A percentile compares a stretch with the other conserved stretches of the same genome.
Evolutionary conservation across 768 basidiomycete genomes (phyloP).

Genomic region (Psilocybe azurescens): DNA sequence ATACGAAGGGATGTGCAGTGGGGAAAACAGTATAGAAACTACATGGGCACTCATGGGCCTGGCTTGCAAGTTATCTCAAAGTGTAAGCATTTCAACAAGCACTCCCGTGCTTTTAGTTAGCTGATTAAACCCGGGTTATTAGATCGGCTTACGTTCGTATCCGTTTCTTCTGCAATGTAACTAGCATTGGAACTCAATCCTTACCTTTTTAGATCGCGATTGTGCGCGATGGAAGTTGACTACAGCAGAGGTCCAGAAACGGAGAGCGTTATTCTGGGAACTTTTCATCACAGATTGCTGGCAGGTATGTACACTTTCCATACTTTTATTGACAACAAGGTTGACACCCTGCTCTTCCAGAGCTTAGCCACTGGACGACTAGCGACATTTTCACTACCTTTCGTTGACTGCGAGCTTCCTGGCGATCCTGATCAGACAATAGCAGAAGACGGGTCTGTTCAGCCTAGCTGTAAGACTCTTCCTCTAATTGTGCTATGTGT

Average conservation of each 20-base stretch:
- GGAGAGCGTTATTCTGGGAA: slow-evolving; percentile 76
- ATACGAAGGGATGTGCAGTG: slow-evolving; percentile 69
- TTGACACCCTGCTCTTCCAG: slow-evolving; percentile 33
- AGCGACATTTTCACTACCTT: slow-evolving; percentile 71
- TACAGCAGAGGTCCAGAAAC: slow-evolving; percentile 69
- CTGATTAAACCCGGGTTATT: slow-evolving; percentile 14
- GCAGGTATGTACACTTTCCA: slow-evolving; percentile 51
- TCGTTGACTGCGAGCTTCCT: slow-evolving; percentile 75
- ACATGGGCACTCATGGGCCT: slow-evolving; percentile 73
- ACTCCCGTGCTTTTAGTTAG: slow-evolving; percentile 9
- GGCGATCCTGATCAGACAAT: slow-evolving; percentile 63
- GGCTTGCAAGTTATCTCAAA: slow-evolving; percentile 70
- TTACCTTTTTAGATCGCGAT: slow-evolving; percentile 59
- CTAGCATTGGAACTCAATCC: not conserved
- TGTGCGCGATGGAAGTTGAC: slow-evolving; percentile 72
- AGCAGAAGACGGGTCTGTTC: slow-evolving; percentile 58
- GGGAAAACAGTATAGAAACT: slow-evolving; percentile 72
- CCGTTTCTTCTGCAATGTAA: not conserved
- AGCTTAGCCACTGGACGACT: slow-evolving; percentile 73
- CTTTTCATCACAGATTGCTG: slow-evolving; percentile 76
- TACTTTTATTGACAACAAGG: not conserved
- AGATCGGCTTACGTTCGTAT: slow-evolving; percentile 73
- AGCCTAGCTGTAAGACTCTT: slow-evolving; percentile 60
- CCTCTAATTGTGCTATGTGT: not conserved
- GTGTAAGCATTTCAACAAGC: slow-evolving; percentile 47